Conservation (phyloP, 1,284 basidiomycete genomes). For the Spongiforma sp. region DNA sequence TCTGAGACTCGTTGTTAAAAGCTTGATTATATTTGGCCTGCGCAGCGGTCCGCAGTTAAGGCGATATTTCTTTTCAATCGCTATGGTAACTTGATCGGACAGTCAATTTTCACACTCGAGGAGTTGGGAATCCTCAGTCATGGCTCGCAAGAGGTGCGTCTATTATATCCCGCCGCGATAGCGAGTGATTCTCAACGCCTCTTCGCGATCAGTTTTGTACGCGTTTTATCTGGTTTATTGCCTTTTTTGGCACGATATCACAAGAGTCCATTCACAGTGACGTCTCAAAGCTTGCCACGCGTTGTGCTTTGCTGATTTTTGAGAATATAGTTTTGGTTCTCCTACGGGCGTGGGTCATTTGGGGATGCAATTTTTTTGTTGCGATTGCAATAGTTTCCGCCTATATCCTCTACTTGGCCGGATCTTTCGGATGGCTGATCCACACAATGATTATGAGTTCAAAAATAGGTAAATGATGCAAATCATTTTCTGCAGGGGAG, state of each 20-base stretch:
- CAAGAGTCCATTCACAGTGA: conserved; percentile 20
- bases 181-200: background rate
- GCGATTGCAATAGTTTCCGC: background rate
- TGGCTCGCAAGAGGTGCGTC: background rate
- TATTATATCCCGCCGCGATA: background rate
- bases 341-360: conserved; percentile 22
- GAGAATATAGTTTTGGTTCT: conserved; percentile 13
- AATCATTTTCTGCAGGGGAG: background rate
- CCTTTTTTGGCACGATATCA: conserved; percentile 2
- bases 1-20: background rate
- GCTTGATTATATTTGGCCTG: conserved; percentile 19
- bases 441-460: background rate
- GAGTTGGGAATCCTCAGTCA: background rate
- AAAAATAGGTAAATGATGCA: background rate
- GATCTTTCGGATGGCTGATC: background rate
- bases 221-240: background rate
- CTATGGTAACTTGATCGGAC: conserved; percentile 15
- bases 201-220: background rate
- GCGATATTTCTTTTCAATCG: conserved; percentile 20
- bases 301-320: background rate
- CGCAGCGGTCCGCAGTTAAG: conserved; percentile 15
- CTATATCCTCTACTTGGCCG: conserved; percentile 10
- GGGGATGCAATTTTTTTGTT: conserved; percentile 10
- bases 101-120: conserved; percentile 3
- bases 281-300: background rate